A percentile compares a stretch with the other conserved stretches of the same genome.
Conservation (phyloP, 2,329 filamentous ascomycete species). For the Diaporthe sp. region DNA sequence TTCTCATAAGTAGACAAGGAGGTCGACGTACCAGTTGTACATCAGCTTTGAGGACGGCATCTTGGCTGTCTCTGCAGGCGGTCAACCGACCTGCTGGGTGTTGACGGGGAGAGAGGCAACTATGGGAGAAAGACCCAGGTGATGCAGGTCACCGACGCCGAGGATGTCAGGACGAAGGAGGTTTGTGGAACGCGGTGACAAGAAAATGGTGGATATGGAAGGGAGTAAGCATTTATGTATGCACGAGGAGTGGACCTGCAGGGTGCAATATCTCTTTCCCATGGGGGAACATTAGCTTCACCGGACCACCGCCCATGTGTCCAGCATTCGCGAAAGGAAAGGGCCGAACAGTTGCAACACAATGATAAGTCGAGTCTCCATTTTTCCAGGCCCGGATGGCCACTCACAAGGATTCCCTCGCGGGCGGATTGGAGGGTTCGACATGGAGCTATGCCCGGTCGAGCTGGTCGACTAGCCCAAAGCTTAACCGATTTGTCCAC, state of each 20-base stretch:
- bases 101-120: background rate
- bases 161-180: background rate
- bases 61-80: slow-evolving; percentile 40
- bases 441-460: slow-evolving; percentile 29
- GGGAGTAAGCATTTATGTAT: slow-evolving; percentile 28
- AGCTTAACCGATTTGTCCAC: background rate
- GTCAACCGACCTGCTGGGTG: slow-evolving; percentile 30
- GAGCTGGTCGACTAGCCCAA: background rate
- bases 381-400: slow-evolving; percentile 11
- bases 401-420: slow-evolving; percentile 19
- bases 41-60: slow-evolving; percentile 47
- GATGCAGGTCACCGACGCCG: background rate
- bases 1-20: background rate
- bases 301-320: background rate
- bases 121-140: background rate
- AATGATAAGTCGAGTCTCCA: slow-evolving; percentile 18
- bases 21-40: slow-evolving; percentile 47
- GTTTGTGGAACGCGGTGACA: background rate
- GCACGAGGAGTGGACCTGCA: background rate
- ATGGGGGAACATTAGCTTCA: background rate
- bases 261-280: background rate
- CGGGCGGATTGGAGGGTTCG: slow-evolving; percentile 5
- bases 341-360: slow-evolving; percentile 18
- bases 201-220: background rate
- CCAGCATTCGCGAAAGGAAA: slow-evolving; percentile 2